These are phyloP conservation scores for Aphanomyces stellatus DNA, from an alignment of 352 stramenopile species.

Conservation along the genomic window DNA sequence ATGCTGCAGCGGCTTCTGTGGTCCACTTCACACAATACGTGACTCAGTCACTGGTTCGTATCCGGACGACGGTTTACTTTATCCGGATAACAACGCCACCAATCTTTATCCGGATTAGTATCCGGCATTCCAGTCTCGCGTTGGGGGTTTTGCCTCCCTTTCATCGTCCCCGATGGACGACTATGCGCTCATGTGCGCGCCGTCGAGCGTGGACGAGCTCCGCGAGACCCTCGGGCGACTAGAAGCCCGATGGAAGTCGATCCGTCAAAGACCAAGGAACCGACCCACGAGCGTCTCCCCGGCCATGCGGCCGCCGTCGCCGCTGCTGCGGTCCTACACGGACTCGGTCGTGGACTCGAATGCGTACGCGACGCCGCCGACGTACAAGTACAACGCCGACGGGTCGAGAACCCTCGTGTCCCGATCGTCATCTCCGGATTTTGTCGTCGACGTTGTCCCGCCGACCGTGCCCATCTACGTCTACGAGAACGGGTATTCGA, in stretches of 20 bases:
- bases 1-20: neutral
- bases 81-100: neutral
- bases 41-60: neutral
- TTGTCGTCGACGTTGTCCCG: too few relatives aligned
- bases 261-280: neutral
- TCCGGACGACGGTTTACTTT: slow-evolving; percentile 1
- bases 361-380: slow-evolving; percentile 8
- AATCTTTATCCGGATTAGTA: neutral
- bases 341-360: slow-evolving; percentile 11
- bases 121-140: too few relatives aligned
- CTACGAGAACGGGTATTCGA: neutral
- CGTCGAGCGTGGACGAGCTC: slow-evolving; percentile 11
- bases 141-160: too few relatives aligned
- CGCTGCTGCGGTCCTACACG: slow-evolving; percentile 2
- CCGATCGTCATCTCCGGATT: neutral
- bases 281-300: slow-evolving; percentile 1
- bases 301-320: slow-evolving; percentile 4
- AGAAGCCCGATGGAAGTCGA: slow-evolving; percentile 17
- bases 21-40: neutral
- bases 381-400: neutral
- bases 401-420: neutral
- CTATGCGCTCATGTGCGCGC: slow-evolving; percentile 12
- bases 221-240: slow-evolving; percentile 7
- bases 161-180: neutral
- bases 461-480: neutral